Percentiles rank a stretch among this genome's conserved stretches.
These are phyloP conservation scores for Starmerella lactis-condensi DNA, from an alignment of 805 yeast species.

Conservation along the genomic window DNA sequence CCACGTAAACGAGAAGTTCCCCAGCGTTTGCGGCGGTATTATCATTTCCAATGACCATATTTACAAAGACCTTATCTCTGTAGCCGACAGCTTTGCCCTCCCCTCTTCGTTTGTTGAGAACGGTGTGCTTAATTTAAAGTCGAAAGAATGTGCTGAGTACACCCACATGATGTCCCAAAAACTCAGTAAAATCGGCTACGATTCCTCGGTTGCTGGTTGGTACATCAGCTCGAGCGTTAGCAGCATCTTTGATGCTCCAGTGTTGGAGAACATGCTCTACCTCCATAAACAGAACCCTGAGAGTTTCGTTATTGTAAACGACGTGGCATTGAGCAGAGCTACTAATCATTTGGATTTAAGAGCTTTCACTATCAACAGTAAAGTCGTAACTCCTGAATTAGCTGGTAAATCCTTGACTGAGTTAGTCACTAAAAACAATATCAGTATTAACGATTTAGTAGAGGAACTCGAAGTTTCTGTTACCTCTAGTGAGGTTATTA, in stretches of 20 bases:
- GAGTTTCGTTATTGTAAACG: slow-evolving; percentile 40
- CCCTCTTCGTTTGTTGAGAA: slow-evolving; percentile 39
- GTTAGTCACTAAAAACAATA: slow-evolving; percentile 37
- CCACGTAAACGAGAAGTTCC: slow-evolving; percentile 17
- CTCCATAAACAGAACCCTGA: slow-evolving; percentile 40
- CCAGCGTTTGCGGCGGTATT: slow-evolving; percentile 17
- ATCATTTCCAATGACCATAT: slow-evolving; percentile 11
- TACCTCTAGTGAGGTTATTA: slow-evolving; percentile 49
- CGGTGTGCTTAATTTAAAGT: slow-evolving; percentile 41
- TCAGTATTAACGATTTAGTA: slow-evolving; percentile 47
- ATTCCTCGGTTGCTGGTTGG: slow-evolving; percentile 64
- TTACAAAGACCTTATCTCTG: slow-evolving; percentile 8
- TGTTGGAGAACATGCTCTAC: slow-evolving; percentile 50
- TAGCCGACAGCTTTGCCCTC: slow-evolving; percentile 37
- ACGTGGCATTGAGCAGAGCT: slow-evolving; percentile 40
- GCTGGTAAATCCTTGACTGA: slow-evolving; percentile 36
- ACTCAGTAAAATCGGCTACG: slow-evolving; percentile 43
- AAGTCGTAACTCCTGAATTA: slow-evolving; percentile 35
- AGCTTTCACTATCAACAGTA: slow-evolving; percentile 48
- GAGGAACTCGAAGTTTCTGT: slow-evolving; percentile 52
- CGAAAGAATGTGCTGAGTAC: slow-evolving; percentile 45
- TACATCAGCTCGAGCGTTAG: slow-evolving; percentile 56
- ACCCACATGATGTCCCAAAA: slow-evolving; percentile 49
- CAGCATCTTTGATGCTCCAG: slow-evolving; percentile 39
- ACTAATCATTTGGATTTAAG: slow-evolving; percentile 44